Evolutionary conservation across 345 rosid species (phyloP), one percentile per base, ranked within the genome.

Genomic region (Erucastrum elatum): DNA sequence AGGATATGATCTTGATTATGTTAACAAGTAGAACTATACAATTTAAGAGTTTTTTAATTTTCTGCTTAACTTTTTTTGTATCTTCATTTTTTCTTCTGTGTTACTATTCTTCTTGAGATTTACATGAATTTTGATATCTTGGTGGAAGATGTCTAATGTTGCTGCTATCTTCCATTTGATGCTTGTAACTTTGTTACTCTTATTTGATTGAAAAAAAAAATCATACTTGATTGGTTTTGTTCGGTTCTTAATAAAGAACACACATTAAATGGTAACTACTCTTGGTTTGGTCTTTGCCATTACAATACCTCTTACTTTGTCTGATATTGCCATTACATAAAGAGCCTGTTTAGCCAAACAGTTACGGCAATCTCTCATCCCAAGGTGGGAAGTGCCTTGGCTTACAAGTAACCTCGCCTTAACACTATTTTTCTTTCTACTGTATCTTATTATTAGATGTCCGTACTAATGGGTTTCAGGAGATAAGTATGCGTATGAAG

Each of bases 1-100:
- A 35, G 88, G 86, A 0, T 31, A 49, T 64, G 87, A 86, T 72
- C 68, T 85, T 66, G 85, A 85, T 2, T 85, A 84, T 79, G 79
- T 63, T 59, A 85, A 88, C 82, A 69, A 10, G 82, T 75, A 53
- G 76, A 74, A 4, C 78, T 56, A 78, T 59, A 81, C 83, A 70
- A 81, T 81, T 21, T 81, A 62, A 75, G 66, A 72, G 68, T 7
- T 49, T 56, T 30, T 51, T 34, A 12, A 12, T 30, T 39, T 61
- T 63, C 31, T 77, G 21, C 37, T 68, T 51, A 66, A 26, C 67
- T 79, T 26, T 73, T 56, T 58, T 37, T 66, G 16, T 11, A 15
- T 31, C 65, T 61, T 37, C 6, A 15, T 12, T 6, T 26, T 26
- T 39, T 64, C 30, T 56, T 77, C 41, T 15, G 29, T 49, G 13